Percentiles rank a stretch among this genome's conserved stretches.
phyloP scores from a whole-genome alignment of 1,284 basidiomycete genomes.

The Malassezia furfur region DNA sequence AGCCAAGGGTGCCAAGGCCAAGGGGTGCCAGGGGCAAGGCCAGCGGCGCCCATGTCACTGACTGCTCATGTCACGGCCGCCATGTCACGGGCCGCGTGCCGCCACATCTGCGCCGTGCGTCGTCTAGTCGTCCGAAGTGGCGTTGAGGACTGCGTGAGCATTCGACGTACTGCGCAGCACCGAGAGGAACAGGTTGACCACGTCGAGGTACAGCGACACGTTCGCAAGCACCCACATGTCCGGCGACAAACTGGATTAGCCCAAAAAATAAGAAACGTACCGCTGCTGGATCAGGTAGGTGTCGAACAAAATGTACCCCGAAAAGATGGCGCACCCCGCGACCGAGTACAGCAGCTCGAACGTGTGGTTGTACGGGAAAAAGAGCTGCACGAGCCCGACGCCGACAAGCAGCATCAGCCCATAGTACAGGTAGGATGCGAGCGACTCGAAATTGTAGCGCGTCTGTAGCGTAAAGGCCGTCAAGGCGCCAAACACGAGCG shows the following conservation, averaged over 20 bases:
- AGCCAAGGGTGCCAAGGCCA: too few species aligned
- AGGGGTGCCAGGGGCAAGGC: too few species aligned
- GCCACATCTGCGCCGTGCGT: too few species aligned
- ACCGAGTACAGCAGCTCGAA: constrained; percentile 69
- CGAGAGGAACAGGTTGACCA: constrained; percentile 63
- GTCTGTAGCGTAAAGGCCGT: constrained; percentile 69
- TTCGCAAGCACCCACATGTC: constrained; percentile 79
- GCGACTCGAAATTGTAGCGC: constrained; percentile 63
- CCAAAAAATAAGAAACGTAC: too few species aligned
- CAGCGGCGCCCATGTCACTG: too few species aligned
- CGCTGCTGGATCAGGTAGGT: constrained; percentile 65
- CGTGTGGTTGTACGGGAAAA: constrained; percentile 67
- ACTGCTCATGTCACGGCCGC: too few species aligned
- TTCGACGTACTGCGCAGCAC: constrained; percentile 52
- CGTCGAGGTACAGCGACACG: constrained; percentile 62
- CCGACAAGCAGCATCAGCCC: constrained; percentile 49
- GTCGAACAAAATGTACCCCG: constrained; percentile 59
- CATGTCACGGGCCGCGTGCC: too few species aligned
- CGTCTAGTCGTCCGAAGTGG: constrained; percentile 6
- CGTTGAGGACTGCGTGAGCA: constrained; percentile 10
- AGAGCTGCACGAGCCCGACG: constrained; percentile 58
- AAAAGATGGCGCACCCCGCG: constrained; percentile 67
- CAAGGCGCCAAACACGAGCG: constrained; percentile 74
- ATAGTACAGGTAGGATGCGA: constrained; percentile 74
- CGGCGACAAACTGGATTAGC: constrained; percentile 60